Evolutionary conservation across 2,329 filamentous ascomycete species (phyloP).

Genomic region (Phyllosticta citrichinensis): DNA sequence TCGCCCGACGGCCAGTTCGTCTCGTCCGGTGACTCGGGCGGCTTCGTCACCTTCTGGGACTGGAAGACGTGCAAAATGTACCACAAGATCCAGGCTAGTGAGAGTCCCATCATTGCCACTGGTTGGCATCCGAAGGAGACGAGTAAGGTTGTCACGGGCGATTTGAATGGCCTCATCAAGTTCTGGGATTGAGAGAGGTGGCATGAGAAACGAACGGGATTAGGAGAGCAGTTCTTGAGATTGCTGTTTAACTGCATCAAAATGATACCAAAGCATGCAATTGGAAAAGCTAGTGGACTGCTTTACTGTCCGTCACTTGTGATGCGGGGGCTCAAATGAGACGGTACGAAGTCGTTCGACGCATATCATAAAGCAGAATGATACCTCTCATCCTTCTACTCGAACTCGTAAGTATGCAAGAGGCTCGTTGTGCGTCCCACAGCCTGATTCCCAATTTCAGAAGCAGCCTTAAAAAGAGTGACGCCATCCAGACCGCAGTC

Average conservation of each 20-base stretch:
- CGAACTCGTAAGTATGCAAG: too few species aligned
- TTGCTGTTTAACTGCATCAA: neutral
- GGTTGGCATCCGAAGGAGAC: conserved; percentile 98
- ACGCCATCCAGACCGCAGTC: too few species aligned
- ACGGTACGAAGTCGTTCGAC: too few species aligned
- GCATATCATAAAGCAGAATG: too few species aligned
- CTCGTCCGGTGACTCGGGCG: conserved; percentile 74
- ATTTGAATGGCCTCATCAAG: conserved; percentile 76
- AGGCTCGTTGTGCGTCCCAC: too few species aligned
- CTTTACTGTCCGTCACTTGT: too few species aligned
- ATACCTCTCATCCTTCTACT: too few species aligned
- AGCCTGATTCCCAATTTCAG: too few species aligned
- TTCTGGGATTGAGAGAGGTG: conserved; percentile 66
- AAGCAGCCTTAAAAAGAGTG: too few species aligned
- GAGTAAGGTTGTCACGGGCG: conserved; percentile 84
- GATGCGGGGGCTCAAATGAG: too few species aligned
- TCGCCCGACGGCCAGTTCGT: conserved; percentile 89
- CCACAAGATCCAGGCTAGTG: conserved; percentile 83
- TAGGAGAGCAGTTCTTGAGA: neutral
- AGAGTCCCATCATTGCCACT: conserved; percentile 71
- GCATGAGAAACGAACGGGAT: neutral
- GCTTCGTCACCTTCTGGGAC: conserved; percentile 94
- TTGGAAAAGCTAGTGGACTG: too few species aligned
- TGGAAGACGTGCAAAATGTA: conserved; percentile 99
- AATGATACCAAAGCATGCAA: neutral